phyloP scores from a whole-genome alignment of 2,329 filamentous ascomycete species.

The Colletotrichum incanum region DNA sequence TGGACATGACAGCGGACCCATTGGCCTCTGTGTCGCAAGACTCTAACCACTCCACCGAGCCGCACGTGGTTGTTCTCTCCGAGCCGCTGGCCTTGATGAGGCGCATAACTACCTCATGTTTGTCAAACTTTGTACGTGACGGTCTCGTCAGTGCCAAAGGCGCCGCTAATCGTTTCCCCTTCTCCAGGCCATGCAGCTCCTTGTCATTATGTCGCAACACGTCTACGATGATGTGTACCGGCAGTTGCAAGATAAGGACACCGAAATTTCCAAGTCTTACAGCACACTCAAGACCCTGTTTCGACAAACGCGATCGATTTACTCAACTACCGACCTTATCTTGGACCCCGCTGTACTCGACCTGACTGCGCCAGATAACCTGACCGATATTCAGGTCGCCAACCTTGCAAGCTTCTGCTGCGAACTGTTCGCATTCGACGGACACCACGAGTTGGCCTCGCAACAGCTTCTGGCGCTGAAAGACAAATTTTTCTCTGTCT shows the following conservation, averaged over 20 bases:
- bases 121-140: slow-evolving; percentile 59
- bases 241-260: slow-evolving; percentile 52
- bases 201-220: slow-evolving; percentile 56
- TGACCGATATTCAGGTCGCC: slow-evolving; percentile 60
- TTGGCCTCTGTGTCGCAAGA: slow-evolving; percentile 41
- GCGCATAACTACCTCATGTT: slow-evolving; percentile 55
- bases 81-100: slow-evolving; percentile 58
- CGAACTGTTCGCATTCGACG: slow-evolving; percentile 56
- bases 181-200: slow-evolving; percentile 56
- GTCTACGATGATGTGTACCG: slow-evolving; percentile 55
- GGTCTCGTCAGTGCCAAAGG: slow-evolving; percentile 37
- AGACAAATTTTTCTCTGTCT: slow-evolving; percentile 61
- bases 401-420: slow-evolving; percentile 65
- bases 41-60: slow-evolving; percentile 43
- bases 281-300: slow-evolving; percentile 52
- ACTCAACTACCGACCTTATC: slow-evolving; percentile 50
- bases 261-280: slow-evolving; percentile 54
- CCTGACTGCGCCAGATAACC: slow-evolving; percentile 53
- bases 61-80: slow-evolving; percentile 52
- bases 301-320: slow-evolving; percentile 53
- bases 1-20: slow-evolving; percentile 47
- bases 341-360: slow-evolving; percentile 51
- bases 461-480: slow-evolving; percentile 63
- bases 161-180: slow-evolving; percentile 31
- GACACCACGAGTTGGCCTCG: slow-evolving; percentile 52